Conservation (phyloP, 192 early-diverging fungal genomes). For the Backusella liffmaniae region DNA sequence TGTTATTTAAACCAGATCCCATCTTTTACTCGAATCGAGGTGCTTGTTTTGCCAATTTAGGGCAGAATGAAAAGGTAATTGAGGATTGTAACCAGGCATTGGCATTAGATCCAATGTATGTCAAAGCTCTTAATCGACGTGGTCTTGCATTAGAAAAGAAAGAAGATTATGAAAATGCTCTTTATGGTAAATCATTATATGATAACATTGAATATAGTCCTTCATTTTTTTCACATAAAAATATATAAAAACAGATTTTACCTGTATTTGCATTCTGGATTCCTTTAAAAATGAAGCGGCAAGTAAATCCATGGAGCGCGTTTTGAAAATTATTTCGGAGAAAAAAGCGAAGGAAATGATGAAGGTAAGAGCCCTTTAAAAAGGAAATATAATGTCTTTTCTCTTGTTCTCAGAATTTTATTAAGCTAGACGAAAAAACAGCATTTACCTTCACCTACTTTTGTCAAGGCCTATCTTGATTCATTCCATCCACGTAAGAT, state of each 20-base stretch:
- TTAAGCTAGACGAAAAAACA: constrained; percentile 38
- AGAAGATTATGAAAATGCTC: constrained; percentile 46
- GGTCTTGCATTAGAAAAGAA: constrained; percentile 58
- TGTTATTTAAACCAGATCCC: constrained; percentile 76
- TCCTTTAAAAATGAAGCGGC: constrained; percentile 88
- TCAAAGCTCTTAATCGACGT: constrained; percentile 73
- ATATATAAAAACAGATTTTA: constrained; percentile 64
- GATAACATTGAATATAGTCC: not conserved
- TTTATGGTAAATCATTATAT: constrained; percentile 42
- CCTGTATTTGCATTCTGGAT: constrained; percentile 90
- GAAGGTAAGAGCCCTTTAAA: constrained; percentile 28
- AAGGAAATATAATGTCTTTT: not conserved
- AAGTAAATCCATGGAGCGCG: constrained; percentile 79
- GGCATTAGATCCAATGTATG: constrained; percentile 79
- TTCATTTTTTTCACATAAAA: not conserved
- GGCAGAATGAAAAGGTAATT: constrained; percentile 73
- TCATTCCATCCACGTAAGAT: constrained; percentile 67
- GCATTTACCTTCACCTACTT: constrained; percentile 87
- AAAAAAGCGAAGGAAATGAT: constrained; percentile 75
- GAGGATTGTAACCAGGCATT: constrained; percentile 85
- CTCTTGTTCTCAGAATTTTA: not conserved
- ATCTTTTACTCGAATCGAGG: constrained; percentile 96
- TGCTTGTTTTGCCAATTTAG: constrained; percentile 82
- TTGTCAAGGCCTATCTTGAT: constrained; percentile 92
- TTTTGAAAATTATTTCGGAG: constrained; percentile 82